These are phyloP conservation scores for Plasmodium inui DNA, from an alignment of 169 alveolate genomes.

Conservation along the genomic window DNA sequence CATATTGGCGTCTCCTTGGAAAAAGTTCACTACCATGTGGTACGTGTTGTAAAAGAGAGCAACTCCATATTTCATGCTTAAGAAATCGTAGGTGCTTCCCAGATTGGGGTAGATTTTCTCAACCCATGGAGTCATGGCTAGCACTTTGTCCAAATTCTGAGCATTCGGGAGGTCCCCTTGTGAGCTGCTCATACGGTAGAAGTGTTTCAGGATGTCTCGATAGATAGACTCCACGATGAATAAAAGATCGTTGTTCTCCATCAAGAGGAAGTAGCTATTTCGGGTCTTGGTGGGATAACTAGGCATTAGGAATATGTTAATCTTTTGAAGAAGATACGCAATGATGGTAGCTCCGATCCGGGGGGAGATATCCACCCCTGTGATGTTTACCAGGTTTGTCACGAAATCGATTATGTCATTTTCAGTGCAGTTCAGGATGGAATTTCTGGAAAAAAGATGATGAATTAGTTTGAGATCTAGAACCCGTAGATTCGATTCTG, in stretches of 20 bases:
- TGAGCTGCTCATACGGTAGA: background rate
- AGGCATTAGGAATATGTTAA: conserved; percentile 31
- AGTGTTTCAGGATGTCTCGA: conserved; percentile 12
- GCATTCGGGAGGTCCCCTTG: background rate
- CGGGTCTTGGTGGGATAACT: conserved; percentile 6
- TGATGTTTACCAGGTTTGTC: conserved; percentile 26
- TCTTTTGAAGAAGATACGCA: conserved; percentile 13
- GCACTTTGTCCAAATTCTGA: background rate
- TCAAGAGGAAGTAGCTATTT: background rate
- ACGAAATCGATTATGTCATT: conserved; percentile 23
- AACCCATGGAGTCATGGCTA: conserved; percentile 37
- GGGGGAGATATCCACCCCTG: conserved; percentile 46
- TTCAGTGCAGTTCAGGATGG: conserved; percentile 28
- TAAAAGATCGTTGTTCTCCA: conserved; percentile 45
- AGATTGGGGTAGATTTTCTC: background rate
- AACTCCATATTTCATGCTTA: conserved; percentile 31
- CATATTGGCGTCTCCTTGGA: background rate
- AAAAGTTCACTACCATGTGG: background rate
- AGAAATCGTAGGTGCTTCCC: conserved; percentile 37
- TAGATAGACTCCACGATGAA: conserved; percentile 10
- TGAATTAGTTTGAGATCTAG: conserved; percentile 20
- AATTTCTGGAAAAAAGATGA: conserved; percentile 28
- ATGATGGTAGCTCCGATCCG: conserved; percentile 20
- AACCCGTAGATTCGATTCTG: background rate
- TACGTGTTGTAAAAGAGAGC: conserved; percentile 8